phyloP scores from a whole-genome alignment of 2,329 filamentous ascomycete genomes.

The Penicillium sp. region DNA sequence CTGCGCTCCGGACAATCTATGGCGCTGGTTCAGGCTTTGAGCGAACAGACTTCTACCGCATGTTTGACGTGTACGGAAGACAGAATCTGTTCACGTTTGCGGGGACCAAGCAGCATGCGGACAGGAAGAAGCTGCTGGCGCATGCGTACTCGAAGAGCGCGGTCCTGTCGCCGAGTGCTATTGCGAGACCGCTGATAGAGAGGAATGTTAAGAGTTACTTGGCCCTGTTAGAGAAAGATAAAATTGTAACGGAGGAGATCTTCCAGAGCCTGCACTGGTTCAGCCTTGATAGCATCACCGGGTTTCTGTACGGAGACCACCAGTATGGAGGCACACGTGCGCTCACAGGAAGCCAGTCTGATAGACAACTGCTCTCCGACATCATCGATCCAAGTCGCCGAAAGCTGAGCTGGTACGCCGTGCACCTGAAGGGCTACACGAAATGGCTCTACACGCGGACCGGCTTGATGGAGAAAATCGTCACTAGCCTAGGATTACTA shows the following conservation, averaged over 20 bases:
- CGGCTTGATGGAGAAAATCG: slow-evolving; percentile 32
- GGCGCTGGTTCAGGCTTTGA: slow-evolving; percentile 51
- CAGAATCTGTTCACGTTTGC: slow-evolving; percentile 53
- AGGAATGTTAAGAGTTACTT: slow-evolving; percentile 41
- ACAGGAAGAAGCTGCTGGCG: slow-evolving; percentile 51
- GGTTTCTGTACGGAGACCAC: slow-evolving; percentile 47
- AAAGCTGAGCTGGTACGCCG: slow-evolving; percentile 47
- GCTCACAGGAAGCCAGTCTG: slow-evolving; percentile 37
- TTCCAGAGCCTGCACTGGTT: slow-evolving; percentile 52
- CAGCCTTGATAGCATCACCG: slow-evolving; percentile 51
- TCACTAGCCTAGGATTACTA: slow-evolving; percentile 34
- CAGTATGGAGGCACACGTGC: slow-evolving; percentile 45
- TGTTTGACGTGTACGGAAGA: slow-evolving; percentile 53
- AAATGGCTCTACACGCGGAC: slow-evolving; percentile 48
- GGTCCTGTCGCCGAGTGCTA: slow-evolving; percentile 31
- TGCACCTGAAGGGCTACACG: slow-evolving; percentile 45
- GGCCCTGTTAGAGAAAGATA: slow-evolving; percentile 36
- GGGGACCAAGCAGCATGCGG: slow-evolving; percentile 40
- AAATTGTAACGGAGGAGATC: slow-evolving; percentile 38
- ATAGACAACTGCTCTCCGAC: slow-evolving; percentile 45
- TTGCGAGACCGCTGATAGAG: slow-evolving; percentile 33
- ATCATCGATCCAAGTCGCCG: slow-evolving; percentile 47
- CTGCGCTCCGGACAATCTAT: slow-evolving; percentile 52
- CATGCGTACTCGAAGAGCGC: slow-evolving; percentile 52
- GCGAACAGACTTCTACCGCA: slow-evolving; percentile 50